Base-by-base conservation (phyloP, 2,329 filamentous ascomycete genomes). In the Erysiphe pulchra region DNA sequence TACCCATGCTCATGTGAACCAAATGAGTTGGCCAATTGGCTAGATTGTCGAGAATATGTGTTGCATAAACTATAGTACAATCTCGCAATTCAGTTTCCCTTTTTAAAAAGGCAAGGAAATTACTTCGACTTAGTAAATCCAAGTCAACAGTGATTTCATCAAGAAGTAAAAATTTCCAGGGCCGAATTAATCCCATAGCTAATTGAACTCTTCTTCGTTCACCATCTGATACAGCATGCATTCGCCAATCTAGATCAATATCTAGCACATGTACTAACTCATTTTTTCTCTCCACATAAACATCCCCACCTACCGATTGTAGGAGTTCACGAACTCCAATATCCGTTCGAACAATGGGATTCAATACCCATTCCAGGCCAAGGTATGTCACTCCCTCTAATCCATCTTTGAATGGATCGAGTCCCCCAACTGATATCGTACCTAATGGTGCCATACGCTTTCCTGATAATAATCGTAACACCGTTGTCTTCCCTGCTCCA, bases 61-160 rank as follows among this genome's bases (percentile, higher is more conserved):
- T 98, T 8, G 90, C 90, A 60, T 98, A 98, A 30, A 98, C 85
- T 54, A 98, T 82, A 4, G 90, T 94, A 59, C 86, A 94, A 36
- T 75, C 69, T 45, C 87, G 69, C 8, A 59, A 66, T 63, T 87
- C 80, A 0, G 87, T 94, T 72, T 98, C 90, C 48, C 68, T 67
- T 62, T 85, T 85, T 56, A 98, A 63, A 66, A 87, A 98, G 39
- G 64, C 68, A 31, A 98, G 68, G 60, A 98, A 98, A 58, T 86
- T 78, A 54, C 76, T 77, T 14, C 90, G 73, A 46, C 75, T 81
- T 49, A 94, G 70, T 47, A 98, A 70, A 61, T 98, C 90, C 49
- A 98, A 66, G 60, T 98, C 90, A 9, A 98, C 90, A 0, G 90
- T 98, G 60, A 95, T 93, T 61, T 95, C 87, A 59, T 98, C 90